These are phyloP conservation scores for Cucumis cinereus DNA, from an alignment of 306 rosid genomes.

Conservation along the genomic window DNA sequence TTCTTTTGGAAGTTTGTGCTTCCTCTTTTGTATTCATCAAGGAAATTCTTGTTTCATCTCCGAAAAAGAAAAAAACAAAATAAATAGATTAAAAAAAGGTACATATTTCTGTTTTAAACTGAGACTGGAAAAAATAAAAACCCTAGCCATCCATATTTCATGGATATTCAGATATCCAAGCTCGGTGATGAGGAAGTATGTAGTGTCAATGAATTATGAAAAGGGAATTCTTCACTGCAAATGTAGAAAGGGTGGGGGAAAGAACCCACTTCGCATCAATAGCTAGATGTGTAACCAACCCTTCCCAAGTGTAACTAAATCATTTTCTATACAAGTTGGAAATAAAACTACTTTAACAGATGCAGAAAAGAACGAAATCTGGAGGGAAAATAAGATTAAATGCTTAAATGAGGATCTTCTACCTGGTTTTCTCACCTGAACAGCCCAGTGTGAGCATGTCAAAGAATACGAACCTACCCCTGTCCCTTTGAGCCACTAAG, in stretches of 20 bases:
- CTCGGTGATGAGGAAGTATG: neutral
- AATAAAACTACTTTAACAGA: neutral
- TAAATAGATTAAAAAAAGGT: neutral
- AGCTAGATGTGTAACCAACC: neutral
- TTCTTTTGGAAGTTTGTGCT: neutral
- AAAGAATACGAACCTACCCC: constrained; percentile 47
- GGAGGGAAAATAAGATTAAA: neutral
- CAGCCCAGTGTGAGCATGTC: constrained; percentile 68
- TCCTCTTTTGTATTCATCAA: neutral
- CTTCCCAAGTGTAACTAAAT: neutral
- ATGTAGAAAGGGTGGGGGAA: neutral
- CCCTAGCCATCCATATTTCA: neutral
- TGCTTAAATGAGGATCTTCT: neutral
- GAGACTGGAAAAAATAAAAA: neutral
- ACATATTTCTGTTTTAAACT: neutral
- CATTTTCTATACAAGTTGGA: neutral
- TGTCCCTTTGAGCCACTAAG: constrained; percentile 69
- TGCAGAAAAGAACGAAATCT: neutral
- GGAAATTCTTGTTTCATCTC: neutral
- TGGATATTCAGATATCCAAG: neutral
- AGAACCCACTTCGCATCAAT: neutral
- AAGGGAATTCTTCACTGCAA: neutral
- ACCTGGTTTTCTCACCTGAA: constrained; percentile 79
- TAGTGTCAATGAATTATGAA: neutral
- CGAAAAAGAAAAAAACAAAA: neutral